Evolutionary conservation across 2,329 filamentous ascomycete genomes (phyloP).

Genomic region (Colletotrichum tanaceti): DNA sequence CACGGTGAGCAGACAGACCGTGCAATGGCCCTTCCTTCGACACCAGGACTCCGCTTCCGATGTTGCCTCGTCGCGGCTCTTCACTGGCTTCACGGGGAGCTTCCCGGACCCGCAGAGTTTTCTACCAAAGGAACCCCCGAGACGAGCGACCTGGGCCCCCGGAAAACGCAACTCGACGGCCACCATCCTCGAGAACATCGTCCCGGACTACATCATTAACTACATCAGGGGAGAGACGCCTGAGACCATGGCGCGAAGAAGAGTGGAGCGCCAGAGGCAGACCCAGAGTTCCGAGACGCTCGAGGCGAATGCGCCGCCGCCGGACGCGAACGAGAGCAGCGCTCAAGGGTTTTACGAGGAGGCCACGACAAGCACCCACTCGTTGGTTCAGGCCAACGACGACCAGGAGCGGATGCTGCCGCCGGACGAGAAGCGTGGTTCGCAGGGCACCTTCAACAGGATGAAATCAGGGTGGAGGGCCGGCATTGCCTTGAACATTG

Average conservation of each 20-base stretch:
- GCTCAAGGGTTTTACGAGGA: conserved; percentile 34
- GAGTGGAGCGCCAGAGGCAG: conserved; percentile 50
- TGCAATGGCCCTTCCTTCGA: conserved; percentile 41
- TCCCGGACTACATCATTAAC: conserved; percentile 67
- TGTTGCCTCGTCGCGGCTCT: conserved; percentile 35
- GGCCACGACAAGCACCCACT: conserved; percentile 27
- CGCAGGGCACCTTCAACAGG: conserved; percentile 44
- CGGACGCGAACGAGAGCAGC: neutral
- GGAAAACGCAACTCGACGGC: conserved; percentile 39
- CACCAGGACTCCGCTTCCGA: conserved; percentile 38
- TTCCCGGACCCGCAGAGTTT: conserved; percentile 31
- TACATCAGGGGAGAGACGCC: conserved; percentile 67
- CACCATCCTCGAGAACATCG: conserved; percentile 51
- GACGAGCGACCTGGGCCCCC: conserved; percentile 40
- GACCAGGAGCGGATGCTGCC: conserved; percentile 38
- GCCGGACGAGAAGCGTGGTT: conserved; percentile 40
- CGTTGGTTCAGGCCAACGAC: conserved; percentile 28
- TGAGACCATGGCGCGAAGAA: conserved; percentile 61
- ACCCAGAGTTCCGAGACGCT: conserved; percentile 47
- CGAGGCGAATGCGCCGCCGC: conserved; percentile 14
- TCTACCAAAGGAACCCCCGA: conserved; percentile 19
- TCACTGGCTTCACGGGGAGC: conserved; percentile 38
- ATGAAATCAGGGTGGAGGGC: conserved; percentile 59
- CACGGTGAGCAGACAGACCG: conserved; percentile 41
- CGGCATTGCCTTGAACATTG: conserved; percentile 58